phyloP scores from a whole-genome alignment of 306 rosid genomes.

The Geum urbanum region DNA sequence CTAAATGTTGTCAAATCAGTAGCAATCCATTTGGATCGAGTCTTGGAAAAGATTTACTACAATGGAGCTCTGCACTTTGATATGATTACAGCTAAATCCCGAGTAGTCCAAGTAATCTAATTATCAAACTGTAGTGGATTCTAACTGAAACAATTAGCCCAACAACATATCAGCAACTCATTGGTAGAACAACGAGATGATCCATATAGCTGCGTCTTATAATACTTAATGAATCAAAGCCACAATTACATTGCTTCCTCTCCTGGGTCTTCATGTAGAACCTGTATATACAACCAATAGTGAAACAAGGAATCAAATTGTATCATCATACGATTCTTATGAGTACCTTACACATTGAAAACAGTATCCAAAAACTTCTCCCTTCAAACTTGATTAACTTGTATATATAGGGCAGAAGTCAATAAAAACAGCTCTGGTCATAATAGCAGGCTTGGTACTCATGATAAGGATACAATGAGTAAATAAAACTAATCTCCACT shows the following conservation, averaged over 20 bases:
- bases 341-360: neutral
- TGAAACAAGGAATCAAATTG: neutral
- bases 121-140: neutral
- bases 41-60: neutral
- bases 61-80: neutral
- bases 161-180: neutral
- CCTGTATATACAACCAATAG: neutral
- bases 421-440: neutral
- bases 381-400: neutral
- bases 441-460: neutral
- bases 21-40: neutral
- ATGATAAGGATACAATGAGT: neutral
- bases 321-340: neutral
- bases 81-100: neutral
- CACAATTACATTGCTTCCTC: neutral
- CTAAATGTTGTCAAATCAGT: neutral
- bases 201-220: neutral
- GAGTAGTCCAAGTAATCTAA: neutral
- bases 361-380: neutral
- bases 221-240: neutral
- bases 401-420: neutral
- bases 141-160: neutral
- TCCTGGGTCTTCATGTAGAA: neutral
- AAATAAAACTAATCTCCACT: neutral
- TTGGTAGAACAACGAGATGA: neutral